Evolutionary conservation across 805 yeast species (phyloP), one percentile per base, ranked within the genome.

Genomic region (Hanseniaspora nectarophila): DNA sequence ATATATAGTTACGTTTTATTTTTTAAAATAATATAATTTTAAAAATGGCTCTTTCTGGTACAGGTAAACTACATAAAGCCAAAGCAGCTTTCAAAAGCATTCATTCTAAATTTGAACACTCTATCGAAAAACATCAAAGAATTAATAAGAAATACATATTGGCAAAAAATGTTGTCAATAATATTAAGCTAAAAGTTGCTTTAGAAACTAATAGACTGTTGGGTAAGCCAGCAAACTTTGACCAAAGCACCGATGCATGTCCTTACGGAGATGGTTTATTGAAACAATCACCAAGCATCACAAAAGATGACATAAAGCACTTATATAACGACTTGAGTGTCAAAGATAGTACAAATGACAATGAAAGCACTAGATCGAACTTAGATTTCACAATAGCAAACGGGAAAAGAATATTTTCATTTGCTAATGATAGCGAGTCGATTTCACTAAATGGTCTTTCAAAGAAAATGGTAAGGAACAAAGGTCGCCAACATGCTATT

Each of bases 341-440:
- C 5, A 35, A 35, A 20, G 15, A 26, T 3, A 21, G 15, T 12
- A 12, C 13, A 35, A n/a, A 35, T 21, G 21, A 20, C 6, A 13
- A 8, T 18, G 12, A 12, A 16, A 21, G 13, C 20, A 35, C 6
- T 8, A 13, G 10, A 3, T 13, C 40, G 20, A 35, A 5, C 40
- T 20, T 35, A 21, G 31, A 18, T 2, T 26, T 23, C 9, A 20
- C 35, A 5, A 26, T 46, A 16, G n/a, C 37, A 12, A 31, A 29
- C 23, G 51, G 51, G 5, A 47, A 29, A 39, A 38, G 51, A 39
- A 39, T 47, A 5, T 47, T 42, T 28, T 18, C 45, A 16, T 42
- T 42, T 18, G 10, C 23, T 12, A 13, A 42, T 16, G 34, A 18
- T 5, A 8, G 16, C 9, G 45, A 28, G 24, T n/a, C 45, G 7